Base-by-base conservation (phyloP, 164 flowering plant species). In the Sextonia rubra region DNA sequence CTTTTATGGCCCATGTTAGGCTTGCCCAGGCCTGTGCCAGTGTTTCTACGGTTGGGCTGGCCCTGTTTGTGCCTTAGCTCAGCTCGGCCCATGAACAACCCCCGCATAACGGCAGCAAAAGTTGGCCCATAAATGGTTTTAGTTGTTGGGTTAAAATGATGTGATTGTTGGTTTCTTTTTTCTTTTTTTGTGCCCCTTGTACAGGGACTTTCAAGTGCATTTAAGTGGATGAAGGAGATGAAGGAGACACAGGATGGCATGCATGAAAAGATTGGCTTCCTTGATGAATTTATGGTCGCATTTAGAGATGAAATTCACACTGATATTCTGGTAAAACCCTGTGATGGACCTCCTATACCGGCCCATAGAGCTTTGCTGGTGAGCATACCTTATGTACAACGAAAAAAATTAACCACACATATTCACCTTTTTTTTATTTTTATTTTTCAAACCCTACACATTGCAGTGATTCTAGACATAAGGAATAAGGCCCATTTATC, bases 321-420 rank as follows among this genome's bases (percentile, higher is more conserved):
- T 7, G 97, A 94, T 64, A 88, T 94, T 29, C 81, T 69, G 6
- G 61, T 94, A 69, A 84, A 82, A 77, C 89, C 98, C 0, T 87
- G 91, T 49, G 66, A 82, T 76, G 97, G 89, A 12, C 87, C 88
- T 67, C 61, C 92, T 1, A 78, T 89, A 18, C 84, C 90, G 20
- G 87, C 93, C n/a, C 97, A 94, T 69, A 86, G 81, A 82, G 88
- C 91, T 17, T 25, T 91, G 66, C 75, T 94, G 87, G 98, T 89
- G 20, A 71, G 20, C 67, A 1, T 4, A 14, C 58, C 20, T 52
- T 32, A 32, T 32, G 8, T 32, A 32, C 44, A 32, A 32, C 44
- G 0, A 6, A 32, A 32, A 32, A 7, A n/a, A n/a, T n/a, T n/a
- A n/a, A 32, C 9, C 44, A 32, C 4, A 7, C 44, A 6, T 32